phyloP scores from a whole-genome alignment of 2,329 filamentous ascomycete genomes.

The Myriosclerotinia duriaeana region DNA sequence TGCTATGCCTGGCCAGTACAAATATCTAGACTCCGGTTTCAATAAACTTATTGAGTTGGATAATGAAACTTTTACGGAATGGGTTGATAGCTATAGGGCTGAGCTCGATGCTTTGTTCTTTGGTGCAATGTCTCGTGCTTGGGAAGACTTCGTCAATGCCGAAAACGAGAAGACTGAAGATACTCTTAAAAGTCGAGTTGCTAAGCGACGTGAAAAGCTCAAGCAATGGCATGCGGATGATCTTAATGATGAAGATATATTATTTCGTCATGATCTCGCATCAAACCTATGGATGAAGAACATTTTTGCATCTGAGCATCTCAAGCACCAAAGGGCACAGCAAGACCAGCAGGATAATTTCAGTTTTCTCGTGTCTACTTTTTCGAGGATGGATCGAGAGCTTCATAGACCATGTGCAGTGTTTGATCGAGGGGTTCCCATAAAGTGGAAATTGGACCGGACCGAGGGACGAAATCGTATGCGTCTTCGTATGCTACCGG shows the following conservation, averaged over 20 bases:
- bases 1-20: conserved; percentile 68
- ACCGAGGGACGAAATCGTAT: conserved; percentile 95
- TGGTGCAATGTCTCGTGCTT: conserved; percentile 73
- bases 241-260: conserved; percentile 65
- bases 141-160: conserved; percentile 81
- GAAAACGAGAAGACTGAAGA: conserved; percentile 83
- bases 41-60: conserved; percentile 83
- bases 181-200: conserved; percentile 66
- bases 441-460: conserved; percentile 90
- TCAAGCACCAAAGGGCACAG: conserved; percentile 82
- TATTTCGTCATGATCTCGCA: conserved; percentile 80
- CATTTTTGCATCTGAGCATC: conserved; percentile 86
- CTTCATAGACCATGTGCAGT: conserved; percentile 78
- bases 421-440: conserved; percentile 62
- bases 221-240: conserved; percentile 76
- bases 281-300: conserved; percentile 93
- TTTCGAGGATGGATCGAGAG: conserved; percentile 76
- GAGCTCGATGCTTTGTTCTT: conserved; percentile 83
- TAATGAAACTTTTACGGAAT: conserved; percentile 80
- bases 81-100: conserved; percentile 79
- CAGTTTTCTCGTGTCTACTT: conserved; percentile 71
- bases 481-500: conserved; percentile 82
- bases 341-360: conserved; percentile 95
- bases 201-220: conserved; percentile 78
- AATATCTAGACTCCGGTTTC: conserved; percentile 72